phyloP scores from a whole-genome alignment of 345 rosid genomes.

The Populus nigra region DNA sequence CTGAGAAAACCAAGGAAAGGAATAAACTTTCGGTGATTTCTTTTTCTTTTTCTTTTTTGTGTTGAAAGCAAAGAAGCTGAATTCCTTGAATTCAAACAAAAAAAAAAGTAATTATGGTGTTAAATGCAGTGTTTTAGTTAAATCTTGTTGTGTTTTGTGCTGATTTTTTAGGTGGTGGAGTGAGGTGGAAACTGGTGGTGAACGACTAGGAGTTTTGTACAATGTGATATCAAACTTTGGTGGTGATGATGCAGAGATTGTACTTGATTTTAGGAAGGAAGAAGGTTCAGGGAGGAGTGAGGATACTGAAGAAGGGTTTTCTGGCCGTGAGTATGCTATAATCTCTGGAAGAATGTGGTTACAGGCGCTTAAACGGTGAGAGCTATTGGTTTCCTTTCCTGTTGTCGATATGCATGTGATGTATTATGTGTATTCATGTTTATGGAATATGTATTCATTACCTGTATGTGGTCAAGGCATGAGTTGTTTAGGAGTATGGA shows the following conservation, averaged over 20 bases:
- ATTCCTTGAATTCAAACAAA: no score
- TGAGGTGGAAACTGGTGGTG: not conserved
- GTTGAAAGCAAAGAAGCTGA: no score
- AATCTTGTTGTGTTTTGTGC: not conserved
- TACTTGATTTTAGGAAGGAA: constrained; percentile 9
- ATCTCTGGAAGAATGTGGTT: constrained; percentile 26
- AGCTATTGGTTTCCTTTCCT: not conserved
- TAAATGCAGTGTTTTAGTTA: not conserved
- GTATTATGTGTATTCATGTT: not conserved
- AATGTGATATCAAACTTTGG: constrained; percentile 2
- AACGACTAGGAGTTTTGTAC: constrained; percentile 17
- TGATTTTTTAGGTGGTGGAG: constrained; percentile 23
- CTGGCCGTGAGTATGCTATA: constrained; percentile 18
- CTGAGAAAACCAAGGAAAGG: not conserved
- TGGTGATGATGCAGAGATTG: not conserved
- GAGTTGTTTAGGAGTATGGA: no score
- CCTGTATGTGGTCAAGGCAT: no score
- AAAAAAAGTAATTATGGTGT: no score
- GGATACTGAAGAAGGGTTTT: constrained; percentile 1
- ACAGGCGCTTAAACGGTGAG: constrained; percentile 25
- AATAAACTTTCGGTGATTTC: not conserved
- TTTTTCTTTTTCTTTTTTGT: not conserved
- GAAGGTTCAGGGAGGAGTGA: not conserved
- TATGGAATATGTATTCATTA: not conserved
- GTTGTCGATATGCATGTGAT: no score